Evolutionary conservation across 495 filamentous ascomycete genomes (phyloP), one percentile per base, ranked within the genome.

Genomic region (Penicillium soppii): DNA sequence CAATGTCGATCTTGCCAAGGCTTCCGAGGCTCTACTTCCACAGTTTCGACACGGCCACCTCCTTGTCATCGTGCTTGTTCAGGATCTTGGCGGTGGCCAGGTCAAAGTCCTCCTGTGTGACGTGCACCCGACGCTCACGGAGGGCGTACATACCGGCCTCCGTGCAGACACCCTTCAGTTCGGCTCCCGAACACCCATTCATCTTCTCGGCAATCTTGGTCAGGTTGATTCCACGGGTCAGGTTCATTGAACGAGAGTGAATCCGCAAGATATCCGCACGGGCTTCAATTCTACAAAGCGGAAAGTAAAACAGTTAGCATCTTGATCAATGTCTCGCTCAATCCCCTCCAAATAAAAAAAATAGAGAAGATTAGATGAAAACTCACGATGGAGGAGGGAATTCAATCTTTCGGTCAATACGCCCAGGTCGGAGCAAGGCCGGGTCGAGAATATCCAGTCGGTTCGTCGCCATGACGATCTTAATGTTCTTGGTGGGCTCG

Each of bases 401-500:
- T 71, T 99, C 94, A 63, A 99, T 99, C 81, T 99, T 99, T 57
- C 94, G 82, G 78, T 99, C 94, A 69, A 99, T 97, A 48, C 94
- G 89, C 20, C 94, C 94, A 12, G 95, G 95, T 30, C 94, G 85
- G 53, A 99, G 77, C 32, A 99, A 78, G 6, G 94, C 94, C 0
- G 94, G 94, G 68, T 99, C 94, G 21, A 99, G 82, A 58, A 97
- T 97, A 65, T 99, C 94, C 38, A 97, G 80, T 65, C 94, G 87
- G 70, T 99, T 99, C 12, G 94, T 99, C 17, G 94, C 94, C 94
- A 97, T 97, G 73, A 99, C 92, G 65, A 99, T 92, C 70, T 99
- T 99, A 82, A 99, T 97, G 69, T 97, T 96, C 76, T 97, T 97
- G n/a, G 94, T 97, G 0, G 92, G 94, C 72, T 97, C 95, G 70